Base-by-base conservation (phyloP, 441 rosid genomes). In the Mallotus japonicus region DNA sequence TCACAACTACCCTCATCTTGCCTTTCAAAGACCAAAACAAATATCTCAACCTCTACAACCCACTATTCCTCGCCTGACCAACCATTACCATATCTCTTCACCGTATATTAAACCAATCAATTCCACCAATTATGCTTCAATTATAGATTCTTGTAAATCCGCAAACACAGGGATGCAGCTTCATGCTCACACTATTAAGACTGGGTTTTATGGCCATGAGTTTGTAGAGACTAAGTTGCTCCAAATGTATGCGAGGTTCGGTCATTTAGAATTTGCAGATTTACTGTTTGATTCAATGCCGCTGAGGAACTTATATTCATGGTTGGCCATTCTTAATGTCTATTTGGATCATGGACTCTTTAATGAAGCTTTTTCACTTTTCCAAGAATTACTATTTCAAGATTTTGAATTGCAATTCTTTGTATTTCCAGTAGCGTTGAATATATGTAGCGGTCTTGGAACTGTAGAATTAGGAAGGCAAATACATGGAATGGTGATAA, bases 221-320 rank as follows among this genome's bases (percentile, higher is more conserved):
- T 88, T 86, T 67, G 79, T 88, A 7, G 81, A 78, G 50, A 86
- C 86, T 67, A 89, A 84, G 77, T 73, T 87, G 80, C 84, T 87
- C 9, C 88, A 81, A 24, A 69, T 84, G 87, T 86, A 84, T 17
- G 77, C 75, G 46, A 67, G 69, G 73, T 73, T 75, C 13, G 75
- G 85, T 28, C 79, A 72, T 65, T 74, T 83, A 57, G 79, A 78
- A 22, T 75, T 70, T 75, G 91, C 88, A 53, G 49, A 73, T 8
- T 19, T 66, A 17, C 4, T 86, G 86, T 89, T 89, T 70, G 86
- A 85, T 37, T 71, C 24, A 82, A 84, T 85, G 89, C 81, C 81
- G 17, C 22, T 59, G 1, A 84, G 89, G 72, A 86, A 79, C 74
- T 76, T 84, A 66, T 70, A 83, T 69, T 76, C 91, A 19, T 85